A percentile compares a stretch with the other conserved stretches of the same genome.
Evolutionary conservation across 2,329 filamentous ascomycete genomes (phyloP).

Genomic region (Claviceps purpurea): DNA sequence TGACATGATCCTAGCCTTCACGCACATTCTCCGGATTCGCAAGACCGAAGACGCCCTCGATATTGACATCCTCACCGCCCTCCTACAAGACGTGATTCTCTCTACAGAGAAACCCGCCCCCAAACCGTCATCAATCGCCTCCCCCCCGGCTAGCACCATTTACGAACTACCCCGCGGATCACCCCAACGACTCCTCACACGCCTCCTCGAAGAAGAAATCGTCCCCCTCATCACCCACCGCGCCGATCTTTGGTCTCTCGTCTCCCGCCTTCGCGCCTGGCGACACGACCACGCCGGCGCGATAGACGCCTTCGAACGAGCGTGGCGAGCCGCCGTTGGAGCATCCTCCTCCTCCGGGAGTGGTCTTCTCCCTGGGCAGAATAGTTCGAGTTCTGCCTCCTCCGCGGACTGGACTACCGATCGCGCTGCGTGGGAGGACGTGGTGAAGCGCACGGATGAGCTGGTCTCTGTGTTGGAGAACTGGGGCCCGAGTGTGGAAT

Average conservation of each 20-base stretch:
- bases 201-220: constrained; percentile 61
- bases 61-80: constrained; percentile 51
- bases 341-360: constrained; percentile 36
- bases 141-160: constrained; percentile 10
- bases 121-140: constrained; percentile 1
- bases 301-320: constrained; percentile 75
- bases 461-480: constrained; percentile 75
- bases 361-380: constrained; percentile 28
- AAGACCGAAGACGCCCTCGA: constrained; percentile 71
- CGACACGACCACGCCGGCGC: constrained; percentile 55
- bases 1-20: constrained; percentile 65
- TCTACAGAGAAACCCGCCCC: constrained; percentile 18
- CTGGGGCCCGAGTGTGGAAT: constrained; percentile 50
- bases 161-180: constrained; percentile 39
- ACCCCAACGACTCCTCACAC: constrained; percentile 47
- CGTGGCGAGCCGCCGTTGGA: constrained; percentile 61
- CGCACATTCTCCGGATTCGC: constrained; percentile 63
- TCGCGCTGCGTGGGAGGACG: constrained; percentile 51
- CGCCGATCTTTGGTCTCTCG: constrained; percentile 61
- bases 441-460: constrained; percentile 68
- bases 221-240: constrained; percentile 75
- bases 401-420: constrained; percentile 33
- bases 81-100: constrained; percentile 59
- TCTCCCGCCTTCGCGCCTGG: constrained; percentile 62
- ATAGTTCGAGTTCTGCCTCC: neutral